Evolutionary conservation across 495 filamentous ascomycete genomes (phyloP).

Genomic region (Entonaema liquescens): DNA sequence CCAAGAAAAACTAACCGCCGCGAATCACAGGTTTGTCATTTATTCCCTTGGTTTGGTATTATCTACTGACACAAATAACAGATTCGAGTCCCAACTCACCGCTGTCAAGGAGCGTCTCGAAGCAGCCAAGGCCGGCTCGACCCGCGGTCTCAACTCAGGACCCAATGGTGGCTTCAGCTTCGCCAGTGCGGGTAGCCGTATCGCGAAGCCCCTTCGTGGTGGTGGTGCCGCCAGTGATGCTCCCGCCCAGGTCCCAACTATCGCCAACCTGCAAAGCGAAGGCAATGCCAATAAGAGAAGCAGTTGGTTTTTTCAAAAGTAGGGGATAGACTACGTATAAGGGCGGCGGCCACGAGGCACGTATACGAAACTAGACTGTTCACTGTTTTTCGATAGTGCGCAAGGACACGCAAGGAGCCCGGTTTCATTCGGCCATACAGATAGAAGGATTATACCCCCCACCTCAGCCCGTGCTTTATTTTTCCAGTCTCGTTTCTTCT

Average conservation of each 20-base stretch:
- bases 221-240: slow-evolving; percentile 67
- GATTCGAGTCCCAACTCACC: slow-evolving; percentile 96
- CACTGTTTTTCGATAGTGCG: slow-evolving; percentile 23
- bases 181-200: slow-evolving; percentile 76
- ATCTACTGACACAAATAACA: slow-evolving; percentile 48
- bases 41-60: slow-evolving; percentile 2
- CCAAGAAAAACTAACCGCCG: slow-evolving; percentile 94
- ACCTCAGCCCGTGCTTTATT: slow-evolving; percentile 23
- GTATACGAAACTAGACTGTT: slow-evolving; percentile 31
- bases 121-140: slow-evolving; percentile 89
- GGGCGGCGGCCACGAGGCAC: slow-evolving; percentile 8
- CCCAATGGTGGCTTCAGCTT: slow-evolving; percentile 78
- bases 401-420: slow-evolving; percentile 30
- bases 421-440: slow-evolving; percentile 33
- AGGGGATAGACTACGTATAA: slow-evolving; percentile 16
- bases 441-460: slow-evolving; percentile 44
- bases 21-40: slow-evolving; percentile 86
- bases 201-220: slow-evolving; percentile 95
- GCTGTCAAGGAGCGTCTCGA: slow-evolving; percentile 98
- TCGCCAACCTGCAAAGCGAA: slow-evolving; percentile 62
- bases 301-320: slow-evolving; percentile 68
- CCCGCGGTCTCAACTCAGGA: slow-evolving; percentile 75
- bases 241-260: slow-evolving; percentile 58
- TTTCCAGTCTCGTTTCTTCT: slow-evolving; percentile 17
- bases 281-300: slow-evolving; percentile 60